Percentiles rank a stretch among this genome's conserved stretches.
These are phyloP conservation scores for Echinosphaeria canescens DNA, from an alignment of 2,329 filamentous ascomycete genomes.

Conservation along the genomic window DNA sequence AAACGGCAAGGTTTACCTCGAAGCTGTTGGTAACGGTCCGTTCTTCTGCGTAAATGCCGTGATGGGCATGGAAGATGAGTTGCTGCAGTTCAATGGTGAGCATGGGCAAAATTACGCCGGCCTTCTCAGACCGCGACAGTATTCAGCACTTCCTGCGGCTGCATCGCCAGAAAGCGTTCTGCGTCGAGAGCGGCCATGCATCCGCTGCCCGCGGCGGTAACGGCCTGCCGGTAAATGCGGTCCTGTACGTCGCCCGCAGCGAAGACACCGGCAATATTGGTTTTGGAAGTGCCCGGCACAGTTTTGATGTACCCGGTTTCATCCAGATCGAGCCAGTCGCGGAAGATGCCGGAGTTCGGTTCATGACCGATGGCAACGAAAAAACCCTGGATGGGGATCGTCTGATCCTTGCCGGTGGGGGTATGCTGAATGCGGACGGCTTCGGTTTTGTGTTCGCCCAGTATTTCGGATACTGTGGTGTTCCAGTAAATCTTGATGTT, in stretches of 20 bases:
- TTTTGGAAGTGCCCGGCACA: slow-evolving; percentile 69
- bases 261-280: slow-evolving; percentile 80
- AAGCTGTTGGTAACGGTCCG: too few relatives aligned
- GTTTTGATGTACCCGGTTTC: slow-evolving; percentile 82
- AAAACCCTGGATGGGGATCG: slow-evolving; percentile 74
- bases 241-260: slow-evolving; percentile 97
- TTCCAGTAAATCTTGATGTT: slow-evolving; percentile 89
- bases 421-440: slow-evolving; percentile 65
- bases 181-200: slow-evolving; percentile 93
- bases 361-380: slow-evolving; percentile 98
- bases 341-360: slow-evolving; percentile 76
- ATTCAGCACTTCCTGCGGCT: too few relatives aligned
- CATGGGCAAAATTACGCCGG: too few relatives aligned
- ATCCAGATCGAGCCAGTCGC: slow-evolving; percentile 76
- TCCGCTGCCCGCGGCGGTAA: slow-evolving; percentile 88
- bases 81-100: too few relatives aligned
- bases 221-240: slow-evolving; percentile 93
- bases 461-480: slow-evolving; percentile 59
- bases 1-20: too few relatives aligned
- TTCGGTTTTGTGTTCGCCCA: slow-evolving; percentile 46
- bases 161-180: slow-evolving; percentile 80
- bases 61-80: too few relatives aligned
- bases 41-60: too few relatives aligned
- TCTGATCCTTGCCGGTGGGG: slow-evolving; percentile 53
- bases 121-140: too few relatives aligned